phyloP scores from a whole-genome alignment of 75 land plant species.

The Pinus taeda region DNA sequence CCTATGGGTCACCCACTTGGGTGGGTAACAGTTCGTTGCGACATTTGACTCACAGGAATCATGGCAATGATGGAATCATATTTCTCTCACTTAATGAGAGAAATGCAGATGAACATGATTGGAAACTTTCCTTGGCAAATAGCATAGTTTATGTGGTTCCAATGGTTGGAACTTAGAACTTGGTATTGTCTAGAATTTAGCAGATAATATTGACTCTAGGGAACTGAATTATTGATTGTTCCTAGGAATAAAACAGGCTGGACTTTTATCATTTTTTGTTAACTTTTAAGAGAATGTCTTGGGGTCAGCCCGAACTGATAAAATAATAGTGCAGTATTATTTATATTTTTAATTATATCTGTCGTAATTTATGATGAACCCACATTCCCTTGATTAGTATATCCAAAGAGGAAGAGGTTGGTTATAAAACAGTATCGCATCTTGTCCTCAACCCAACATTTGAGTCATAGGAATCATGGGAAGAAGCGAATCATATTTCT shows the following conservation, averaged over 20 bases:
- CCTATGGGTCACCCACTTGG: too few species aligned
- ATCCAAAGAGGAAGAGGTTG: background rate
- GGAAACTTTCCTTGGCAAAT: background rate
- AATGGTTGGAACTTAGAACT: background rate
- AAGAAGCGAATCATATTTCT: background rate
- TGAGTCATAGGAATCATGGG: background rate
- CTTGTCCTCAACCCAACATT: background rate
- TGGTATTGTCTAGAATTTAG: too few species aligned
- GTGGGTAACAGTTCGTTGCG: too few species aligned
- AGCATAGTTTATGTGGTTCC: background rate
- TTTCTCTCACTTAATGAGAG: too few species aligned
- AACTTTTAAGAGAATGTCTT: background rate
- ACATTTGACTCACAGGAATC: too few species aligned
- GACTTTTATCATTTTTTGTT: background rate
- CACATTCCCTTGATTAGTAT: background rate
- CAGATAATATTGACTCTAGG: background rate
- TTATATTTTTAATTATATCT: background rate
- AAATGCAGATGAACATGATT: background rate
- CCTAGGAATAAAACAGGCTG: background rate
- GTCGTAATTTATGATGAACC: background rate
- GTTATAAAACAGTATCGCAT: too few species aligned
- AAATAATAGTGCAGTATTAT: background rate
- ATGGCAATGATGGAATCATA: too few species aligned
- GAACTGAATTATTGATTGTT: background rate
- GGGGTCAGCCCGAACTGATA: background rate